phyloP scores from a whole-genome alignment of 2,329 filamentous ascomycete genomes.

The Exophiala aquamarina region DNA sequence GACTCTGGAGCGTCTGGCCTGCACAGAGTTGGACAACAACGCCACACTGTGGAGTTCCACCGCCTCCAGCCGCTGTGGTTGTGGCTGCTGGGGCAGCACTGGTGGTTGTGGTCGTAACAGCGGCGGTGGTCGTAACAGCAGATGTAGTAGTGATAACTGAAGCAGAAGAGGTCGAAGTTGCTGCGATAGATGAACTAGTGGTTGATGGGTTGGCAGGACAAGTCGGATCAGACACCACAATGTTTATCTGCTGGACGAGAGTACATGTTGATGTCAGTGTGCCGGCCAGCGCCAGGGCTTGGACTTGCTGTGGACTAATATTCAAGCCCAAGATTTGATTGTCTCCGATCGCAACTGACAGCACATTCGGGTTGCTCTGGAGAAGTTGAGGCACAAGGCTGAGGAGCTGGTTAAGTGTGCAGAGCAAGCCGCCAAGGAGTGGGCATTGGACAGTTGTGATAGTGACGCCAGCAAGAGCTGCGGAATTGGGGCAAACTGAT shows the following conservation, averaged over 20 bases:
- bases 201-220: constrained; percentile 4
- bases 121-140: neutral
- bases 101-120: neutral
- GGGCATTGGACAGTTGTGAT: constrained; percentile 1
- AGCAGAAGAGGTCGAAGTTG: neutral
- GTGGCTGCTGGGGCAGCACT: neutral
- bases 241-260: constrained; percentile 1
- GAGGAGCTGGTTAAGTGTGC: constrained; percentile 8
- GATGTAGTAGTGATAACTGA: neutral
- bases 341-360: constrained; percentile 6
- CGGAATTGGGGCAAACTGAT: constrained; percentile 3
- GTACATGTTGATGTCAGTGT: neutral
- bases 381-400: constrained; percentile 1
- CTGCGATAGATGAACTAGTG: neutral
- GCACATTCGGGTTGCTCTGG: constrained; percentile 1
- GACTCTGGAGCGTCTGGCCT: constrained; percentile 7
- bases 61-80: neutral
- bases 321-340: constrained; percentile 5
- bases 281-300: neutral
- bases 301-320: constrained; percentile 3
- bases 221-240: constrained; percentile 10
- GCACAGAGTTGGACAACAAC: constrained; percentile 7
- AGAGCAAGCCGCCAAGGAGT: constrained; percentile 2
- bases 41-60: constrained; percentile 4
- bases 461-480: neutral